Evolutionary conservation across 2,329 filamentous ascomycete species (phyloP).

Genomic region (Talaromyces rugulosus): DNA sequence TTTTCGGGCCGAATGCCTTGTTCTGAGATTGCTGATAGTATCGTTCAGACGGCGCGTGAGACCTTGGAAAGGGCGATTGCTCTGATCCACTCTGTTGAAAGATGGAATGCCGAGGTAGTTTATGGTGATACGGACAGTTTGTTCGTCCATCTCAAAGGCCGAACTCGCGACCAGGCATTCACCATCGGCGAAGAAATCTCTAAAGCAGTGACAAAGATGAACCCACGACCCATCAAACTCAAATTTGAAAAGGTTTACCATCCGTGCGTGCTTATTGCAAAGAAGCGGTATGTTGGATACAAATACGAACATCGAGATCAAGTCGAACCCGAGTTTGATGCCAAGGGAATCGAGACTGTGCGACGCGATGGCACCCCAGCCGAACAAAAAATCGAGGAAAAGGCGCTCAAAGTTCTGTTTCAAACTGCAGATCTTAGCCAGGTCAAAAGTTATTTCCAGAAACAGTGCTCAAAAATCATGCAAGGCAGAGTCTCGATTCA

Average conservation of each 20-base stretch:
- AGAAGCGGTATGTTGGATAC: constrained; percentile 97
- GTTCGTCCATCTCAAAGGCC: constrained; percentile 84
- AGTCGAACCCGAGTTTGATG: constrained; percentile 81
- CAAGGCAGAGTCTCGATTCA: constrained; percentile 80
- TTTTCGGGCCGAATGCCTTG: constrained; percentile 98
- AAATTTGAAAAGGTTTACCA: constrained; percentile 99
- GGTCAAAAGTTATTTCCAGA: constrained; percentile 85
- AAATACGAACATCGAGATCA: constrained; percentile 84
- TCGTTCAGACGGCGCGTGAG: constrained; percentile 92
- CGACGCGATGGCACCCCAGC: constrained; percentile 90
- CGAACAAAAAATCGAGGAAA: constrained; percentile 95
- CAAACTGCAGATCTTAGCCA: constrained; percentile 82
- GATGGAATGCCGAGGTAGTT: constrained; percentile 93
- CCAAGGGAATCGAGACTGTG: constrained; percentile 97
- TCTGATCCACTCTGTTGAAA: constrained; percentile 78
- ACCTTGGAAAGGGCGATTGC: constrained; percentile 92
- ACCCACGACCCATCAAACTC: constrained; percentile 86
- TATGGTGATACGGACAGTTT: constrained; percentile 97
- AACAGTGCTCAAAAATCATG: constrained; percentile 90
- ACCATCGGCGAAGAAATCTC: constrained; percentile 90
- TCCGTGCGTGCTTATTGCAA: constrained; percentile 87
- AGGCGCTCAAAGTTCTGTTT: constrained; percentile 82
- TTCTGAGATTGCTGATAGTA: constrained; percentile 95
- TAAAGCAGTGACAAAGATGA: constrained; percentile 78
- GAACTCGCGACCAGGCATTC: constrained; percentile 84